Conservation (phyloP, 2,329 filamentous ascomycete genomes). For the Aspergillus japonicus region DNA sequence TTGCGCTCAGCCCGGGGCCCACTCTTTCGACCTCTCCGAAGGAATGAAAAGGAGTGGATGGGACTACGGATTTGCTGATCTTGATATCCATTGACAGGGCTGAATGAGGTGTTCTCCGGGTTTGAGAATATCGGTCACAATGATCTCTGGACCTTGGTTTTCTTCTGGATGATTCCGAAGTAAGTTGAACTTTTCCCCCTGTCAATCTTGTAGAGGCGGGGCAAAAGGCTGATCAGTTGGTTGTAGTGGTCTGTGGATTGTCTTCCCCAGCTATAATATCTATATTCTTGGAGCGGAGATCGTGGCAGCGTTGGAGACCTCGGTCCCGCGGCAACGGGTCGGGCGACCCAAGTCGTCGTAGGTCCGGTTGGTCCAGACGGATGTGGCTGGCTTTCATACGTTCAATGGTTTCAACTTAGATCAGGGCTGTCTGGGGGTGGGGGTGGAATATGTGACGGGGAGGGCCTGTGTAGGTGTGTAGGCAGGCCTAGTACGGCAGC, state of each 20-base stretch:
- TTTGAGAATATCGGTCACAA: constrained; percentile 66
- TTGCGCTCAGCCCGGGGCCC: constrained; percentile 10
- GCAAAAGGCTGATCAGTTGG: too few relatives aligned
- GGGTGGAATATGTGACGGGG: too few relatives aligned
- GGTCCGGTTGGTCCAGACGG: too few relatives aligned
- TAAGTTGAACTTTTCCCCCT: constrained; percentile 39
- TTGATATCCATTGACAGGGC: constrained; percentile 35
- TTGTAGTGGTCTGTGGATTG: constrained; percentile 61
- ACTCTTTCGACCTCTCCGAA: not conserved
- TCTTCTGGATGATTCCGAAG: constrained; percentile 67
- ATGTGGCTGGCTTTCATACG: too few relatives aligned
- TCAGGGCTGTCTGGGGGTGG: too few relatives aligned
- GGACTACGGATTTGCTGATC: not conserved
- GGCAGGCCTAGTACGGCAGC: too few relatives aligned
- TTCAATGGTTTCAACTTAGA: too few relatives aligned
- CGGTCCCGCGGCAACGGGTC: constrained; percentile 26
- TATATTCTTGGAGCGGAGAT: constrained; percentile 63
- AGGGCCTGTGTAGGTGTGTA: too few relatives aligned
- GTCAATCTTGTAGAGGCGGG: too few relatives aligned
- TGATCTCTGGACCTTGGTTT: constrained; percentile 50
- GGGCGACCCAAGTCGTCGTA: constrained; percentile 31
- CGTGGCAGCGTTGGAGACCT: constrained; percentile 53
- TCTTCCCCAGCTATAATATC: constrained; percentile 62
- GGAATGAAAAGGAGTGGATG: not conserved
- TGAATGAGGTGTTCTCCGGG: constrained; percentile 61